A percentile compares a stretch with the other conserved stretches of the same genome.
These are phyloP conservation scores for Aspergillus aculeatinus DNA, from an alignment of 2,329 filamentous ascomycete genomes.

Conservation along the genomic window DNA sequence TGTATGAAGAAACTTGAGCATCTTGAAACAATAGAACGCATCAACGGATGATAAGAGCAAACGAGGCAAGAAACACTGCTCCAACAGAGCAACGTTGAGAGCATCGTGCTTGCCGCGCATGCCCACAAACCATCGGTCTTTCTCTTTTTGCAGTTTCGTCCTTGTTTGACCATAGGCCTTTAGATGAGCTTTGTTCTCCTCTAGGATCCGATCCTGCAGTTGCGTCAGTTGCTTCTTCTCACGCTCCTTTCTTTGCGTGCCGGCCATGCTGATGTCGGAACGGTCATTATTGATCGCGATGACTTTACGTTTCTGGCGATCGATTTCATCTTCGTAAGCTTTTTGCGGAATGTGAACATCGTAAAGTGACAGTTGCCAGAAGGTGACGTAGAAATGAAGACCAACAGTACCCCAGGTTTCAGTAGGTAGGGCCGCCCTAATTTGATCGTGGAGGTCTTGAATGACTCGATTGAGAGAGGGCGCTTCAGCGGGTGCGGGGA, in stretches of 20 bases:
- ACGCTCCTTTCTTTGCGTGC: slow-evolving; percentile 65
- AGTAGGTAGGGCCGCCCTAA: slow-evolving; percentile 61
- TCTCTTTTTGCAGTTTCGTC: slow-evolving; percentile 70
- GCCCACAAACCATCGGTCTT: slow-evolving; percentile 73
- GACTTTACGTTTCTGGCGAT: slow-evolving; percentile 65
- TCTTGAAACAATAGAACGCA: slow-evolving; percentile 81
- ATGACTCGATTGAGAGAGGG: slow-evolving; percentile 67
- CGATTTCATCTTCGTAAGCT: slow-evolving; percentile 75
- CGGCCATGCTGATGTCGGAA: slow-evolving; percentile 67
- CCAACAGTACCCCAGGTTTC: slow-evolving; percentile 70
- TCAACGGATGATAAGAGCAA: slow-evolving; percentile 80
- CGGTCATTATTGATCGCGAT: slow-evolving; percentile 68
- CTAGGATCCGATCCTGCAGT: slow-evolving; percentile 66
- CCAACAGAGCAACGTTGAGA: slow-evolving; percentile 74
- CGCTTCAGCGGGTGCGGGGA: slow-evolving; percentile 35
- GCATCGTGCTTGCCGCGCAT: slow-evolving; percentile 62
- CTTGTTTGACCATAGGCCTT: slow-evolving; percentile 66
- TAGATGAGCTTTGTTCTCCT: slow-evolving; percentile 70
- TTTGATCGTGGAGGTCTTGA: slow-evolving; percentile 68
- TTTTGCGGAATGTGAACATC: slow-evolving; percentile 75
- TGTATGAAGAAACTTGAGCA: slow-evolving; percentile 84
- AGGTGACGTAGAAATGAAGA: slow-evolving; percentile 80
- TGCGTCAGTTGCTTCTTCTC: slow-evolving; percentile 69
- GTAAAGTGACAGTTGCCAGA: slow-evolving; percentile 85
- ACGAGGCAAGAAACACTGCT: slow-evolving; percentile 90